phyloP scores from a whole-genome alignment of 768 basidiomycete species.

The Russula sp. region DNA sequence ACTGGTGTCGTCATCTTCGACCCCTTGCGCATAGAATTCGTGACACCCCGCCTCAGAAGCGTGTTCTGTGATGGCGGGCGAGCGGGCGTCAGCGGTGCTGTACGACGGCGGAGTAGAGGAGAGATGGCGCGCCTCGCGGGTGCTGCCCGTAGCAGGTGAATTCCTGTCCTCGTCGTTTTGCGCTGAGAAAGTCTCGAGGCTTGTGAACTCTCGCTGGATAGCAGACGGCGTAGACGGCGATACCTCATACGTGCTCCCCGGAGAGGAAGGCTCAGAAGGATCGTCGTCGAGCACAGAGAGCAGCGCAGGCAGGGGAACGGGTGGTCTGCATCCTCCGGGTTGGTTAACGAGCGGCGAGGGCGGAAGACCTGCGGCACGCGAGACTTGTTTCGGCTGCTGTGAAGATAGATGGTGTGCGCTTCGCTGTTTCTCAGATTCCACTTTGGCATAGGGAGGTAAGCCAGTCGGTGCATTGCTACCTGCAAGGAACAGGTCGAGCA shows the following conservation, averaged over 20 bases:
- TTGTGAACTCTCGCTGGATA: slow-evolving; percentile 16
- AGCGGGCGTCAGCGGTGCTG: slow-evolving; percentile 2
- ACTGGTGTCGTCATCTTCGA: not conserved
- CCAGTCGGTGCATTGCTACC: slow-evolving; percentile 1
- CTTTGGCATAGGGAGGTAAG: not conserved
- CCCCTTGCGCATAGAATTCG: not conserved
- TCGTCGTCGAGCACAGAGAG: slow-evolving; percentile 10
- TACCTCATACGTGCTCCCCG: slow-evolving; percentile 19
- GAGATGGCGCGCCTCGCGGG: slow-evolving; percentile 20
- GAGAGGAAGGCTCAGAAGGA: slow-evolving; percentile 12
- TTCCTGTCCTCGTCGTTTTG: not conserved
- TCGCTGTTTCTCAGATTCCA: not conserved
- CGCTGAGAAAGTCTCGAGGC: slow-evolving; percentile 12
- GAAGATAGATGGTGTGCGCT: not conserved
- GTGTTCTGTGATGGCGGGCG: slow-evolving; percentile 15
- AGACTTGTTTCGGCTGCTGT: not conserved
- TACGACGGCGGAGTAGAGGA: slow-evolving; percentile 6
- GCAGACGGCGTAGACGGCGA: not conserved
- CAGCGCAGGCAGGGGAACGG: not conserved
- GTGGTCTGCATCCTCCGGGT: not conserved
- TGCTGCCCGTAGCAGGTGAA: not conserved
- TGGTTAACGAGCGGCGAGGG: slow-evolving; percentile 3
- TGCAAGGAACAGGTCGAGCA: slow-evolving; percentile 20
- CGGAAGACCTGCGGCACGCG: not conserved
- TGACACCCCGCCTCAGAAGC: slow-evolving; percentile 2